Conservation (phyloP, 345 rosid genomes). For the Xanthoceras sorbifolium region DNA sequence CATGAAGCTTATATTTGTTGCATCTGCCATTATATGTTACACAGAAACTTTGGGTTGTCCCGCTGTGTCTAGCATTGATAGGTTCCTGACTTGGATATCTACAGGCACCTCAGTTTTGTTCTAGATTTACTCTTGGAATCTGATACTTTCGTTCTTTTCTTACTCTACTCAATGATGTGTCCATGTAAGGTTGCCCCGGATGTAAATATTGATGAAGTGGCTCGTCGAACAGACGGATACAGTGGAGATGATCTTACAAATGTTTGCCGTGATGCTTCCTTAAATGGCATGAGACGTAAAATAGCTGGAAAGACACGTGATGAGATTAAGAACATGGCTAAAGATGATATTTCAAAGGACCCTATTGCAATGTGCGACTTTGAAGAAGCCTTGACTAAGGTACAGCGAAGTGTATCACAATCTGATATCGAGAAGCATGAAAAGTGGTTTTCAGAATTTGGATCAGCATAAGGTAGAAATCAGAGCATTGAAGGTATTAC, state of each 20-base stretch:
- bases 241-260: conserved; percentile 99
- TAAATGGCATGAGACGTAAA: conserved; percentile 99
- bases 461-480: conserved; percentile 62
- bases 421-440: conserved; percentile 94
- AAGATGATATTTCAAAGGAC: conserved; percentile 96
- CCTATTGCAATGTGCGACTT: conserved; percentile 99
- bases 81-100: not conserved
- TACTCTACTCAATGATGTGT: not conserved
- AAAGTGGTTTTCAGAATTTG: conserved; percentile 94
- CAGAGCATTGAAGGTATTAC: not conserved
- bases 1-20: not conserved
- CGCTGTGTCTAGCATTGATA: no score
- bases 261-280: conserved; percentile 95
- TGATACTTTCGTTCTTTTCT: not conserved
- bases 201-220: conserved; percentile 89
- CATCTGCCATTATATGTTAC: not conserved
- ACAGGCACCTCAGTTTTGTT: not conserved
- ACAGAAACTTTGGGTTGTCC: not conserved
- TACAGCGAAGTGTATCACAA: conserved; percentile 92
- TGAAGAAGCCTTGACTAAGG: conserved; percentile 91
- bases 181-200: conserved; percentile 72
- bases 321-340: conserved; percentile 97
- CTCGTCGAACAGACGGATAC: conserved; percentile 87
- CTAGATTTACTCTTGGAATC: not conserved
- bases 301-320: conserved; percentile 98